Conservation (phyloP, 2,329 filamentous ascomycete species). For the Phialophora macrospora region DNA sequence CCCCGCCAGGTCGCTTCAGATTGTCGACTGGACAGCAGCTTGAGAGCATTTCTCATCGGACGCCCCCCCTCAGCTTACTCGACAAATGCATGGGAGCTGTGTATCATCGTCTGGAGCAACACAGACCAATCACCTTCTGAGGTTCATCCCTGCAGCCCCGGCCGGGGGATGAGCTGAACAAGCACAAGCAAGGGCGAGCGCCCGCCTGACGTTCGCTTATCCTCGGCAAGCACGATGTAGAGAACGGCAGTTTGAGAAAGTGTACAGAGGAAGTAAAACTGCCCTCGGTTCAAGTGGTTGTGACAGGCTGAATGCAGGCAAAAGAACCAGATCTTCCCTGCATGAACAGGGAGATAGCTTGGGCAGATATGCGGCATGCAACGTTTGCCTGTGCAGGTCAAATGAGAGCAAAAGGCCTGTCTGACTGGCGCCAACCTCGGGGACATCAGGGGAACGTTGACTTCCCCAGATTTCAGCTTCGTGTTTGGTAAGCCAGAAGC, state of each 20-base stretch:
- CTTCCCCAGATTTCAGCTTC: slow-evolving; percentile 1
- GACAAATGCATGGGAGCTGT: background rate
- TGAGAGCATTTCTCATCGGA: background rate
- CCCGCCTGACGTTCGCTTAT: background rate
- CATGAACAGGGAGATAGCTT: slow-evolving; percentile 6
- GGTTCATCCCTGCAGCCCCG: background rate
- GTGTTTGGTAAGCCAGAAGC: background rate
- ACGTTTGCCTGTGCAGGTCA: background rate
- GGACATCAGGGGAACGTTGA: background rate
- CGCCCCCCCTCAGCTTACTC: background rate
- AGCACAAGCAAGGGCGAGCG: background rate
- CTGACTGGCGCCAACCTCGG: slow-evolving; percentile 1
- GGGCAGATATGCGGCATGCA: slow-evolving; percentile 1
- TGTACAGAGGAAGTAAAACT: background rate
- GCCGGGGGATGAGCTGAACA: background rate
- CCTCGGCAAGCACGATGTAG: background rate
- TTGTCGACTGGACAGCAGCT: background rate
- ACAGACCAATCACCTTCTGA: background rate
- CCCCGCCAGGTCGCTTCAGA: background rate
- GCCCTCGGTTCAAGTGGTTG: background rate
- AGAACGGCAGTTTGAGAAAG: background rate
- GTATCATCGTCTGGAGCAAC: background rate
- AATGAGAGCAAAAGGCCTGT: background rate
- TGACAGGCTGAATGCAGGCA: background rate
- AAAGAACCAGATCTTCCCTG: slow-evolving; percentile 5